These are phyloP conservation scores for Kockiozyma suomiensis DNA, from an alignment of 805 yeast genomes.

Conservation along the genomic window DNA sequence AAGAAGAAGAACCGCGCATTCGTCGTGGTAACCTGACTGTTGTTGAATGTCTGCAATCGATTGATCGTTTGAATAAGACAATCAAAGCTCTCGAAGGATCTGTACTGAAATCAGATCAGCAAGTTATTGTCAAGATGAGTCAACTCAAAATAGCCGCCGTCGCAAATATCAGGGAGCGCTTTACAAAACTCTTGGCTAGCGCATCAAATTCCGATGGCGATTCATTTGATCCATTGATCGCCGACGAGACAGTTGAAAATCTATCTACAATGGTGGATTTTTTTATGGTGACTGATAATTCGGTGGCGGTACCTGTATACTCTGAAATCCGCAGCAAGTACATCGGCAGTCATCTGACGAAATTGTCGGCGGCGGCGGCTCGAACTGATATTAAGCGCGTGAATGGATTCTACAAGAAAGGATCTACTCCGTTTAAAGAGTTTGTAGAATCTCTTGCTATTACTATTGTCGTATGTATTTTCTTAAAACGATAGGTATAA, in stretches of 20 bases:
- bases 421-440: conserved; percentile 18
- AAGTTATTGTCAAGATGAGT: conserved; percentile 21
- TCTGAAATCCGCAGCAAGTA: conserved; percentile 22
- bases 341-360: conserved; percentile 7
- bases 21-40: conserved; percentile 36
- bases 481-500: no score
- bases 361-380: conserved; percentile 11
- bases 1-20: conserved; percentile 33
- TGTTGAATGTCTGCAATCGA: conserved; percentile 34
- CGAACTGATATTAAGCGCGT: conserved; percentile 12
- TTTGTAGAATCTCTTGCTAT: conserved; percentile 9
- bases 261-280: conserved; percentile 29
- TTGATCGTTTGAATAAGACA: conserved; percentile 36
- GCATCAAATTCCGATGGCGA: conserved; percentile 4
- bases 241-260: conserved; percentile 2
- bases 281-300: conserved; percentile 19
- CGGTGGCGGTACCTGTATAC: conserved; percentile 20
- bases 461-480: conserved; percentile 11
- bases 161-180: conserved; percentile 23
- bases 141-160: conserved; percentile 29
- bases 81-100: conserved; percentile 36
- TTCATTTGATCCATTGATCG: conserved; percentile 8
- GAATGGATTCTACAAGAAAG: conserved; percentile 26
- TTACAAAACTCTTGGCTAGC: conserved; percentile 10
- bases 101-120: conserved; percentile 32